Evolutionary conservation across 2,329 filamentous ascomycete species (phyloP), one percentile per base, ranked within the genome.

Genomic region (Chaetomium olivaceum): DNA sequence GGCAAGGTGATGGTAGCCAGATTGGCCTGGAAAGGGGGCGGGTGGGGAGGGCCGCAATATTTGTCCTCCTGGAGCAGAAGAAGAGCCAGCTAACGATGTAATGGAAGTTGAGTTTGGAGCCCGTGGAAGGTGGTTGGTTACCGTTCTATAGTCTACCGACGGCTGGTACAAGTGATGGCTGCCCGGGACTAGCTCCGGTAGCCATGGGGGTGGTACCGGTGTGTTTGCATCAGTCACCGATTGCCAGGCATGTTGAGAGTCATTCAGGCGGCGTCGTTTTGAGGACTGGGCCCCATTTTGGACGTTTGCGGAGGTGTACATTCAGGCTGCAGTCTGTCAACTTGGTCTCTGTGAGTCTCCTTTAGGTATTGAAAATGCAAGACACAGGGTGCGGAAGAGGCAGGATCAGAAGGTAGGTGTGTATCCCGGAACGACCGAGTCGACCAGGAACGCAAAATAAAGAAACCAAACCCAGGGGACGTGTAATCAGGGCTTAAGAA

Each of bases 191-290:
- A 23, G 52, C 29, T 19, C 52, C 7, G 16, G 52, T 4, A 55
- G 16, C 52, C 7, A 11, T 55, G 51, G 25, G 2, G 27, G 27
- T 55, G 52, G 52, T 33, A 12, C 52, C 33, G 33, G 52, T 31
- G 25, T 12, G 12, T 21, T 23, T 33, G 21, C 52, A n/a, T 55
- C 5, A 55, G 19, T 23, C 16, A 14, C 52, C 27, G 52, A 19
- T 33, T 55, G 52, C 52, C 52, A 55, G 52, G 14, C 27, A 33
- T 55, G 19, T 8, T 14, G 27, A 21, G 52, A 14, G 52, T 33
- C 14, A 11, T 55, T 55, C 3, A 55, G 52, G 14, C 52, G 52
- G 12, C 52, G 52, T 33, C 52, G 52, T 55, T 55, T 55, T 55
- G 52, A 29, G 9, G 52, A 4, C 52, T 55, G 52, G 52, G 52